phyloP scores from a whole-genome alignment of 2,329 filamentous ascomycete species.

The Aspergillus fructus region DNA sequence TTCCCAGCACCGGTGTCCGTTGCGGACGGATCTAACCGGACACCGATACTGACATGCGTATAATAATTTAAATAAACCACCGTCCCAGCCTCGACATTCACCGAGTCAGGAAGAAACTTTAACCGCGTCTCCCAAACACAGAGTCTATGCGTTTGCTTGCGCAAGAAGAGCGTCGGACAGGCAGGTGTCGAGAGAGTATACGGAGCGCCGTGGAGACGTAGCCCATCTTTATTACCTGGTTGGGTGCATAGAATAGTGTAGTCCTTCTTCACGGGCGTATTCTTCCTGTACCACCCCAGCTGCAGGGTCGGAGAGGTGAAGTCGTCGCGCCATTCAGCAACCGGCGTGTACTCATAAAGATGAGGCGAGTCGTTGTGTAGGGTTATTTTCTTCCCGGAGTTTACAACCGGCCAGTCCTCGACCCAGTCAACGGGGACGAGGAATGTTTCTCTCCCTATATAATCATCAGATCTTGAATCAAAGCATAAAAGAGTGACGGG shows the following conservation, averaged over 20 bases:
- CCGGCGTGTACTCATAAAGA: conserved; percentile 18
- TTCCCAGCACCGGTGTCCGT: conserved; percentile 1
- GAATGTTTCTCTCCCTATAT: conserved; percentile 54
- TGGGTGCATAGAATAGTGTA: conserved; percentile 45
- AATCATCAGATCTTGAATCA: too few relatives aligned
- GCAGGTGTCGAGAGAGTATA: conserved; percentile 53
- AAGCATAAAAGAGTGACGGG: too few relatives aligned
- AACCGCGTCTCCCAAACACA: conserved; percentile 47
- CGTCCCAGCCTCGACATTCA: conserved; percentile 53
- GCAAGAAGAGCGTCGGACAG: conserved; percentile 53
- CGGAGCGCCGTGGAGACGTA: conserved; percentile 54
- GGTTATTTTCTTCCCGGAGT: conserved; percentile 46
- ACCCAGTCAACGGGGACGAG: conserved; percentile 52
- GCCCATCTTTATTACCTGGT: conserved; percentile 28
- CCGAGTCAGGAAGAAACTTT: conserved; percentile 46
- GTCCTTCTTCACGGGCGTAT: conserved; percentile 50
- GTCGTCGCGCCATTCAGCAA: conserved; percentile 37
- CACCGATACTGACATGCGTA: conserved; percentile 46
- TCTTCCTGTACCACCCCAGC: conserved; percentile 39
- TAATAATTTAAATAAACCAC: conserved; percentile 57
- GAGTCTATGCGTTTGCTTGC: conserved; percentile 52
- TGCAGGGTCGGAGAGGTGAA: conserved; percentile 26
- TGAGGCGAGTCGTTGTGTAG: conserved; percentile 27
- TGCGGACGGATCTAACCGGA: conserved; percentile 21
- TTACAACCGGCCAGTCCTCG: conserved; percentile 54